Conservation (phyloP, 805 yeast species). For the Clavispora phyllophila region DNA sequence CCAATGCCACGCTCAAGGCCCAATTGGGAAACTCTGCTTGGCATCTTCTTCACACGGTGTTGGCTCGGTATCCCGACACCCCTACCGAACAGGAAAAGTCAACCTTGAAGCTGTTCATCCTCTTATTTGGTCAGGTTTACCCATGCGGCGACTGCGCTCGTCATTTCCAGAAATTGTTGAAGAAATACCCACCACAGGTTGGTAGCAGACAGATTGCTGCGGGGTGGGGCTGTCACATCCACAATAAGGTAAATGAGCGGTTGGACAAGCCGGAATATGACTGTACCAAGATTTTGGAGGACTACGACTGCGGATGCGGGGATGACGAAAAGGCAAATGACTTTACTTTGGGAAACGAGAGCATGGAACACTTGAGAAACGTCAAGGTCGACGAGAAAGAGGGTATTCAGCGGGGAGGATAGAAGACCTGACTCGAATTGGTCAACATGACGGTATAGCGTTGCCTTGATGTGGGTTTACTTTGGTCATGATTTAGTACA, state of each 20-base stretch:
- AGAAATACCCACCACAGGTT: slow-evolving; percentile 80
- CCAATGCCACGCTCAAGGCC: slow-evolving; percentile 74
- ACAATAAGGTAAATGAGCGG: slow-evolving; percentile 20
- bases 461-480: not conserved
- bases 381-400: slow-evolving; percentile 42
- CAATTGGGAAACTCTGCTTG: slow-evolving; percentile 89
- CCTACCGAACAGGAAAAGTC: slow-evolving; percentile 62
- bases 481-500: too few relatives aligned
- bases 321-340: slow-evolving; percentile 55
- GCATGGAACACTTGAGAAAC: slow-evolving; percentile 36
- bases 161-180: slow-evolving; percentile 71
- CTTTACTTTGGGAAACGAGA: slow-evolving; percentile 30
- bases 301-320: slow-evolving; percentile 96
- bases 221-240: slow-evolving; percentile 85
- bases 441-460: too few relatives aligned
- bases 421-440: too few relatives aligned
- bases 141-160: slow-evolving; percentile 98
- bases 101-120: slow-evolving; percentile 60
- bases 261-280: slow-evolving; percentile 54
- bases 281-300: slow-evolving; percentile 78
- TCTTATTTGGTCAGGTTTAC: slow-evolving; percentile 82
- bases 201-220: slow-evolving; percentile 75
- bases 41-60: slow-evolving; percentile 83
- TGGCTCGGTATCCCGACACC: slow-evolving; percentile 85
- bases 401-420: slow-evolving; percentile 43